Evolutionary conservation across 192 early-diverging fungal species (phyloP).

Genomic region (Spizellomyces sp.): DNA sequence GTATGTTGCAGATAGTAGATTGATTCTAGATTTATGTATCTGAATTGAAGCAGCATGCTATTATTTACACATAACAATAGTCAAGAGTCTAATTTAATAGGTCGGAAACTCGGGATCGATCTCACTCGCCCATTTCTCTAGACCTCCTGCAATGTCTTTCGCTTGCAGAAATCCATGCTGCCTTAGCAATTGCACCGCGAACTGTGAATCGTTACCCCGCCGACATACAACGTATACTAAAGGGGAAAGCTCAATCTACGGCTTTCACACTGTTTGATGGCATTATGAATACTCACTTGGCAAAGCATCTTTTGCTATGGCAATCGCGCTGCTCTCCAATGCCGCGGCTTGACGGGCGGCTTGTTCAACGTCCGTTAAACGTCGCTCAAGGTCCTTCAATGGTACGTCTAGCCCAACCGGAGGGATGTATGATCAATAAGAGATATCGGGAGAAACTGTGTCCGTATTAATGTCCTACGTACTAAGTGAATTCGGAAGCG

Average conservation of each 20-base stretch:
- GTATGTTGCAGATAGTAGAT: too few relatives aligned
- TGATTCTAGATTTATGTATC: too few relatives aligned
- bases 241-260: slow-evolving; percentile 30
- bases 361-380: slow-evolving; percentile 42
- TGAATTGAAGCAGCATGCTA: too few relatives aligned
- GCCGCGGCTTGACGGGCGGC: slow-evolving; percentile 1
- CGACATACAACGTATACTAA: slow-evolving; percentile 85
- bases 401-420: slow-evolving; percentile 61
- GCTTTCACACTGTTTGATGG: neutral
- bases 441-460: neutral
- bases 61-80: too few relatives aligned
- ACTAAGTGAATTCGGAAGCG: slow-evolving; percentile 69
- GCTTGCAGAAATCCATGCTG: slow-evolving; percentile 60
- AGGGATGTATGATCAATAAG: neutral
- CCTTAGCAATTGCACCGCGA: slow-evolving; percentile 78
- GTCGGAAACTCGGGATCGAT: slow-evolving; percentile 83
- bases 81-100: slow-evolving; percentile 48
- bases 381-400: slow-evolving; percentile 47
- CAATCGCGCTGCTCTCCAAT: too few relatives aligned
- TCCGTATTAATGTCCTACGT: slow-evolving; percentile 11
- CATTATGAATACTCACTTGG: slow-evolving; percentile 22
- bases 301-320: too few relatives aligned
- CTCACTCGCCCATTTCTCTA: slow-evolving; percentile 71
- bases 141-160: slow-evolving; percentile 83
- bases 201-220: slow-evolving; percentile 86